Base-by-base conservation (phyloP, 2,329 filamentous ascomycete species). In the Phialophora expanda region DNA sequence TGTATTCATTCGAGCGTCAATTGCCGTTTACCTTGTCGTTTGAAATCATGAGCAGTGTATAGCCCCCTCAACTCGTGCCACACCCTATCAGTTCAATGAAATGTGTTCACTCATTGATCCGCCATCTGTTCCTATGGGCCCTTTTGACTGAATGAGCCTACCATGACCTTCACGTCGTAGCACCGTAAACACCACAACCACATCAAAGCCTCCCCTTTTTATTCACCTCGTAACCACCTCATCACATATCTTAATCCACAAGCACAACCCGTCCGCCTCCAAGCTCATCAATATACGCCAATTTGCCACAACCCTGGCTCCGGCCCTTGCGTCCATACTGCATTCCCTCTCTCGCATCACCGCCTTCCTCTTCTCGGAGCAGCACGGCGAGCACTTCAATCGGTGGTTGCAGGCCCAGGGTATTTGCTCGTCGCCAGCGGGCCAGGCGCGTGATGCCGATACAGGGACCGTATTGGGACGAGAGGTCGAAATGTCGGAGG, bases 401-500 rank as follows among this genome's bases (percentile, higher is more conserved):
- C 0, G 95, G 94, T 1, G 95, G 95, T 34, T 89, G 85, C n/a
- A 99, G 83, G 2, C 90, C 89, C n/a, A 99, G 82, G 63, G 83
- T 84, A 61, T 96, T 85, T 4, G 95, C 95, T 54, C 95, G 87
- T 75, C 91, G 87, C 95, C 95, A 99, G 38, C 95, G 89, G 80
- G 90, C 91, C 72, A 90, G 81, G 56, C 95, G 88, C 44, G 88
- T 80, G 60, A 94, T 92, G 7, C 95, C 95, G 61, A 97, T 90
- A 75, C 92, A 96, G 1, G 95, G 95, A 64, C 95, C 95, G 77
- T 91, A 99, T 74, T 97, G 91, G 66, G 86, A 91, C 74, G 89
- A 95, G 71, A 96, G 90, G 76, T 99, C 95, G 79, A 95, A 99
- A 76, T 97, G 91, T 69, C 94, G 84, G 73, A 98, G 78, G 28